Base-by-base conservation (phyloP, 1,284 basidiomycete genomes). In the Cerrena zonata region DNA sequence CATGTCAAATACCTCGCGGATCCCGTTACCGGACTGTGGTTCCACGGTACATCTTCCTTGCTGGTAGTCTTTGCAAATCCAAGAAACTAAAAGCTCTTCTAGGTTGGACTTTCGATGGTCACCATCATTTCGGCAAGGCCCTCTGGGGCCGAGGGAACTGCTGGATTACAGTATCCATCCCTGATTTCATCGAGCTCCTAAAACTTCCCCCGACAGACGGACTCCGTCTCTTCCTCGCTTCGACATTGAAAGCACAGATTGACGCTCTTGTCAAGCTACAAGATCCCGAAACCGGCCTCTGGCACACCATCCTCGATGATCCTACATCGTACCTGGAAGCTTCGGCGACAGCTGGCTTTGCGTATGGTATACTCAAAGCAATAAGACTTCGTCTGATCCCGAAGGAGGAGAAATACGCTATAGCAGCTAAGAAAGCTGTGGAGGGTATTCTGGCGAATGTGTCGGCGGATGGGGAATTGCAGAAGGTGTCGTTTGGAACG, bases 81-180 rank as follows among this genome's bases (percentile, higher is more conserved):
- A 39, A 41, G 2, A 37, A 22, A 46, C 22, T 15, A n/a, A n/a
- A n/a, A n/a, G n/a, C 21, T 18, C 23, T 30, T 5, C 26, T 39
- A 74, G 75, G 74, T 5, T 78, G 77, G 75, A 76, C 71, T 4
- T 79, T 78, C 51, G 71, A 74, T 45, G 76, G 76, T 3, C 66
- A 74, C 34, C 73, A 77, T 59, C 72, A 76, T 53, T 84, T 82
- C 58, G 78, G 74, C 7, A 65, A 68, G 25, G 80, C 80, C 2
- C 70, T 73, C 30, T 84, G 81, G 82, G 82, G 78, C 2, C 67
- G 82, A 45, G 81, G 82, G 22, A 84, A 84, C 63, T 82, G 80
- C 62, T 85, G 81, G 77, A 74, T 81, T 51, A 84, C 81, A 0
- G 69, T 80, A 27, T 72, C 79, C 21, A 84, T 84, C 56, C 82